Evolutionary conservation across 2,329 filamentous ascomycete species (phyloP).

Genomic region (Aspergillus sp.): DNA sequence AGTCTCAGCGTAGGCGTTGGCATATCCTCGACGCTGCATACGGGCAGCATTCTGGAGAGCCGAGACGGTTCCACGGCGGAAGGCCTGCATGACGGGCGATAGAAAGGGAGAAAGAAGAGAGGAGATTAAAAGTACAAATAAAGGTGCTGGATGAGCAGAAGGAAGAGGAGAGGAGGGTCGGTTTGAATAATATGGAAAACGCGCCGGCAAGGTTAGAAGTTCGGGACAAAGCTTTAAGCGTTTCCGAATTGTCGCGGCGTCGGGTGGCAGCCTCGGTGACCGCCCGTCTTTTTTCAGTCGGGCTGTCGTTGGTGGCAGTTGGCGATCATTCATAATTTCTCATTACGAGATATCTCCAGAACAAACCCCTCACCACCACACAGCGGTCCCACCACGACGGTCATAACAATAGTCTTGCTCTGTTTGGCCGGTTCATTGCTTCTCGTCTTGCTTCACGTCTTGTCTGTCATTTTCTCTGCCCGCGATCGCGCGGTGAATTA

Average conservation of each 20-base stretch:
- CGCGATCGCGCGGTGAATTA: not conserved
- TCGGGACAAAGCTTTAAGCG: slow-evolving; percentile 36
- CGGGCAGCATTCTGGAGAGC: slow-evolving; percentile 60
- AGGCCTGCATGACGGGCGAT: slow-evolving; percentile 67
- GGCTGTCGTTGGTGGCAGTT: too few species aligned
- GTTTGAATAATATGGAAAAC: slow-evolving; percentile 9
- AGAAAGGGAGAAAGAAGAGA: slow-evolving; percentile 13
- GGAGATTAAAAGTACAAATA: slow-evolving; percentile 13
- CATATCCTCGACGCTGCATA: slow-evolving; percentile 67
- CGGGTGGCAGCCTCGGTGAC: slow-evolving; percentile 21
- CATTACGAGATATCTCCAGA: too few species aligned
- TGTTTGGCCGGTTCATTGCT: too few species aligned
- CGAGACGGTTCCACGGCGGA: slow-evolving; percentile 69
- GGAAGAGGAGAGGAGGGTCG: slow-evolving; percentile 8
- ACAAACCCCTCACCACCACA: too few species aligned
- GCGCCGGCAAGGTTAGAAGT: slow-evolving; percentile 25
- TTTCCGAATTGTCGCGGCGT: slow-evolving; percentile 26
- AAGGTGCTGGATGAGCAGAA: slow-evolving; percentile 4
- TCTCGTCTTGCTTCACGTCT: too few species aligned
- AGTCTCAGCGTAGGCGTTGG: slow-evolving; percentile 67
- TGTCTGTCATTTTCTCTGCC: too few species aligned
- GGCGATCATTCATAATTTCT: too few species aligned
- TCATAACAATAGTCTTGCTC: too few species aligned
- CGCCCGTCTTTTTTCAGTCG: slow-evolving; percentile 16
- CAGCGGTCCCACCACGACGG: too few species aligned